Evolutionary conservation across 345 rosid genomes (phyloP).

Genomic region (Rhodamnia argentea): DNA sequence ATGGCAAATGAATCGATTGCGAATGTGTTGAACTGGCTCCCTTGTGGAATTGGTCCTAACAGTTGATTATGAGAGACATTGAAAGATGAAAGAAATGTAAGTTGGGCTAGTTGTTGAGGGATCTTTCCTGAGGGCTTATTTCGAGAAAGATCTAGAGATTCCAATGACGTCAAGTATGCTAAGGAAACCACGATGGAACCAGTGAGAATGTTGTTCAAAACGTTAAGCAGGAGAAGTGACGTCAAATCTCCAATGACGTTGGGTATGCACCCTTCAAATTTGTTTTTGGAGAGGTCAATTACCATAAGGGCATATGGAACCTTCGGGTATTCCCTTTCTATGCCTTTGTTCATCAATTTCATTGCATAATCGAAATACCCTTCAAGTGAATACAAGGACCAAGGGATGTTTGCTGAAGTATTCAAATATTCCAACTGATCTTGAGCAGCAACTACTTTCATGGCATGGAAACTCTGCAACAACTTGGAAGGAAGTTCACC

Average conservation of each 20-base stretch:
- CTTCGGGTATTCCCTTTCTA: background rate
- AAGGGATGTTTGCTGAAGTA: too few species aligned
- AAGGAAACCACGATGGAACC: background rate
- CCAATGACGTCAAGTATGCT: rapidly evolving
- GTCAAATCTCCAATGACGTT: background rate
- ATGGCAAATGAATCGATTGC: rapidly evolving
- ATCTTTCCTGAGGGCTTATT: background rate
- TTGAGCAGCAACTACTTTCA: background rate
- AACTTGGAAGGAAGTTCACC: too few species aligned
- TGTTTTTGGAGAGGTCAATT: background rate
- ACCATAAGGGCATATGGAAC: background rate
- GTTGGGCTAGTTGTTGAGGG: background rate
- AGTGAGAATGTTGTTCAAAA: background rate
- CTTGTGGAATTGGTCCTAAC: background rate
- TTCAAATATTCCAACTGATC: background rate
- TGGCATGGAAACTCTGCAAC: too few species aligned
- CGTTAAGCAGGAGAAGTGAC: background rate
- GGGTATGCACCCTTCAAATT: background rate
- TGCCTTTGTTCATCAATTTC: background rate
- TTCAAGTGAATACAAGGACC: rapidly evolving
- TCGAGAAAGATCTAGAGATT: background rate
- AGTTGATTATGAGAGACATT: background rate
- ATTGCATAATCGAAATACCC: background rate
- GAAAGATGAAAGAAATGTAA: background rate
- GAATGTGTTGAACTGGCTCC: background rate